Base-by-base conservation (phyloP, 108 stramenopile species). In the Hondaea fermentalgiana region DNA sequence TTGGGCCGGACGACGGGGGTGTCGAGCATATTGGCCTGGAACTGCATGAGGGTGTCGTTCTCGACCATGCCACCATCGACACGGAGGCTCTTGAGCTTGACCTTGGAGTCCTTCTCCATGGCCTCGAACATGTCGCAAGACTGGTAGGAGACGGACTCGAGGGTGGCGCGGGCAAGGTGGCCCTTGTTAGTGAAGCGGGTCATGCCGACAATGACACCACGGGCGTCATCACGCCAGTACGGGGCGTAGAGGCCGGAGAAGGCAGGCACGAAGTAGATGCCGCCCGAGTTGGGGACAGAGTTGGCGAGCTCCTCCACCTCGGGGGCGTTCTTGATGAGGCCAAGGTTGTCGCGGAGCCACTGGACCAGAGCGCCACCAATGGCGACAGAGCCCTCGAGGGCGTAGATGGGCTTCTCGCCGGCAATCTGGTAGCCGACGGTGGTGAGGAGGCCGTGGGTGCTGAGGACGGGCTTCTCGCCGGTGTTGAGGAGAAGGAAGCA, bases 401-500 rank as follows among this genome's bases (percentile, higher is more conserved):
- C 98, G 89, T 99, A 99, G 0, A 98, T 95, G 58, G 93, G 89
- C 47, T 89, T 87, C 14, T 90, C 71, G 42, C 88, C 87, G 29
- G 93, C 96, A 53, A 99, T 88, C 90, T 98, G 93, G 91, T 98
- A 99, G 0, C 94, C 98, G 44, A 98, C 95, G 16, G 98, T 99
- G 16, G 98, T 98, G n/a, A 99, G 92, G 71, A 99, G 91, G 8
- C 98, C 98, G 89, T 98, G 92, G 4, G 93, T 93, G 58, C 92
- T 93, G 42, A 93, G 91, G 17, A 95, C 93, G 25, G 87, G 88
- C 43, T 89, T 72, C 14, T 89, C 91, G 17, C 98, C 98, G 0
- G 98, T 98, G 93, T 99, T 99, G 96, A 97, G 98, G 95, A 99
- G 94, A 59, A 99, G 89, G 89, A 99, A 99, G 72, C 97, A 92